Percentiles rank a stretch among this genome's conserved stretches.
Conservation (phyloP, 2,329 filamentous ascomycete genomes). For the Fusarium odoratissimum region DNA sequence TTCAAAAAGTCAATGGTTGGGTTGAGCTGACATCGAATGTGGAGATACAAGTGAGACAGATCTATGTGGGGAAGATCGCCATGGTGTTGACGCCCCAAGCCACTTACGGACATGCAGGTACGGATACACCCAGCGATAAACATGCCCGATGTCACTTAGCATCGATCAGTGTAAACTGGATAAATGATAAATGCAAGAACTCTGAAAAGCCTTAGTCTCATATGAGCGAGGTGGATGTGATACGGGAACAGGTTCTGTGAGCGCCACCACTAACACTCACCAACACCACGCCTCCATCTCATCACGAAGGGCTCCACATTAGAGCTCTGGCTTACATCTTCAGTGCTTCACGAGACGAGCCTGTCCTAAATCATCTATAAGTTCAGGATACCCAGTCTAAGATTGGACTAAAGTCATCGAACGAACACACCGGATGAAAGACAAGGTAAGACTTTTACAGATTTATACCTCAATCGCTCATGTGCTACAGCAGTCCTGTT, state of each 20-base stretch:
- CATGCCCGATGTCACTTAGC: background rate
- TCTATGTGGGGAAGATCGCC: background rate
- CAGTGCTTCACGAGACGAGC: background rate
- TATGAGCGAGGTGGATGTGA: too few relatives aligned
- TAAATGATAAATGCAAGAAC: too few relatives aligned
- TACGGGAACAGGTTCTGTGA: too few relatives aligned
- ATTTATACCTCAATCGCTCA: background rate
- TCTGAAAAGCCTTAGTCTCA: background rate
- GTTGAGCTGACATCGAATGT: background rate
- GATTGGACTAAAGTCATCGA: too few relatives aligned
- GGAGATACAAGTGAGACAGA: background rate
- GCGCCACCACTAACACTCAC: rapidly evolving
- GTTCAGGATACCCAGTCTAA: background rate
- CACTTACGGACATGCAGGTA: background rate
- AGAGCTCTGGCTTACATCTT: too few relatives aligned
- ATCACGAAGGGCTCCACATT: background rate
- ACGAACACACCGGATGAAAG: background rate
- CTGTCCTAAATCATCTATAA: rapidly evolving
- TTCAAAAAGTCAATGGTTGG: too few relatives aligned
- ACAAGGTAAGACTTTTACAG: background rate
- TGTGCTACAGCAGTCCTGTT: background rate
- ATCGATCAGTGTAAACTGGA: background rate
- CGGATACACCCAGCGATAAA: background rate
- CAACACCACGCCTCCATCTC: background rate
- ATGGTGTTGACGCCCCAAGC: background rate